Base-by-base conservation (phyloP, 148 eudicot genomes). In the Cornus controversa region DNA sequence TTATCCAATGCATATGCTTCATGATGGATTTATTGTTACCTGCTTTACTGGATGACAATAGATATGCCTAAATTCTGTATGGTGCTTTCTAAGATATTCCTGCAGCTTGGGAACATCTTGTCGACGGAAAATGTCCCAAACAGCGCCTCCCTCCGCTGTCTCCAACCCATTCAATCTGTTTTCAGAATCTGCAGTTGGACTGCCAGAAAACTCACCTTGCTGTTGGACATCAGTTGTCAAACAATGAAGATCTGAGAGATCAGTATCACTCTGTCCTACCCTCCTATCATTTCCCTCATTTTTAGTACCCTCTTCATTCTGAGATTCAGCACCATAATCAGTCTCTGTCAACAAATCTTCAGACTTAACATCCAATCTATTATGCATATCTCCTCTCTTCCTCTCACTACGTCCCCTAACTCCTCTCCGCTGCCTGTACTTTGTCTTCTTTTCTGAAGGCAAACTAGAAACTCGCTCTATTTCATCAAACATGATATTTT, bases 121-220 rank as follows among this genome's bases (percentile, higher is more conserved):
- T 75, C 93, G 79, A 60, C 92, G 82, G 29, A 91, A 93, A 27
- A 93, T 90, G 64, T 93, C 93, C 97, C 93, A 93, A 26, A 93
- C 74, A 68, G 93, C 97, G 76, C 95, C 97, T 63, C 87, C 91
- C 47, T 80, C 73, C 0, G 2, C 26, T 37, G 34, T 37, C 62
- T 79, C 81, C 54, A 76, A 75, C n/a, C 70, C 81, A 20, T 26
- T 72, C 28, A 57, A 74, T 26, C 25, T 25, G n/a, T 25, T 37
- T 23, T 63, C 75, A 68, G 31, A 27, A 58, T 36, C 62, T 45
- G 13, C 50, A 45, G 6, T 45, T 11, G 13, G 50, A 45, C 10
- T 10, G 13, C 50, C 50, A 45, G 50, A 45, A 62, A 9, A 27
- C 69, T 62, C 75, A 23, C 29, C 50, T 73, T 60, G 67, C 18